phyloP scores from a whole-genome alignment of 768 basidiomycete genomes.

The Tubosaeta sp. region DNA sequence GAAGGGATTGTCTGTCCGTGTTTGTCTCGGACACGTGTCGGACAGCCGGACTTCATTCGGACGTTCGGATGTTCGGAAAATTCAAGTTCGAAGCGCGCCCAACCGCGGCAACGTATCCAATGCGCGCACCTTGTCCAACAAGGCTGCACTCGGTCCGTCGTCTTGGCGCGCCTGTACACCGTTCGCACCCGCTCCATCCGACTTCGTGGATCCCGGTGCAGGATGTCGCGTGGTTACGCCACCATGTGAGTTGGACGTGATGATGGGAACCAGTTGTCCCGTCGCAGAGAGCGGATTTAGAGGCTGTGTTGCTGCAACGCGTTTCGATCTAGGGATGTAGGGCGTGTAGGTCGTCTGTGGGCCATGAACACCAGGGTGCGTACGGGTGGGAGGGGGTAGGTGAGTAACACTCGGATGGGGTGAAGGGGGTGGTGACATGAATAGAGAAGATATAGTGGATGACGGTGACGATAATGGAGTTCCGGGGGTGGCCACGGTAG shows the following conservation, averaged over 20 bases:
- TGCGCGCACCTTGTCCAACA: slow-evolving; percentile 87
- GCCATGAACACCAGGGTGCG: slow-evolving; percentile 42
- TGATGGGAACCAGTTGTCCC: slow-evolving; percentile 58
- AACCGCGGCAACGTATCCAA: slow-evolving; percentile 82
- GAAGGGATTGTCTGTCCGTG: too few species aligned
- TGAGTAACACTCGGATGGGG: slow-evolving; percentile 28
- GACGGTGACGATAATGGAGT: slow-evolving; percentile 8
- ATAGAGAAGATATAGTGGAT: slow-evolving; percentile 9
- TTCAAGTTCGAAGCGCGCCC: slow-evolving; percentile 70
- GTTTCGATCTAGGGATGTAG: slow-evolving; percentile 67
- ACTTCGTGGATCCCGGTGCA: not conserved
- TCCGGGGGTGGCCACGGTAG: not conserved
- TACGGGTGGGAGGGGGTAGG: slow-evolving; percentile 24
- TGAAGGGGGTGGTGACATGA: slow-evolving; percentile 32
- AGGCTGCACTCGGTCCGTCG: slow-evolving; percentile 63
- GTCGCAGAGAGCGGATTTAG: slow-evolving; percentile 37
- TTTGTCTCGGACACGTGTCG: too few species aligned
- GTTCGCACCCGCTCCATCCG: not conserved
- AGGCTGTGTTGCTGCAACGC: slow-evolving; percentile 28
- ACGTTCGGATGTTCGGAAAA: too few species aligned
- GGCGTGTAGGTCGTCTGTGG: slow-evolving; percentile 79
- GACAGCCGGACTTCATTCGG: too few species aligned
- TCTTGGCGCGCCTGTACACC: slow-evolving; percentile 17
- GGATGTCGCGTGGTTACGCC: slow-evolving; percentile 48
- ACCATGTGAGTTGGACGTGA: slow-evolving; percentile 59